A percentile compares a stretch with the other conserved stretches of the same genome.
phyloP scores from a whole-genome alignment of 2,329 filamentous ascomycete species.

The Neofusicoccum laricinum region DNA sequence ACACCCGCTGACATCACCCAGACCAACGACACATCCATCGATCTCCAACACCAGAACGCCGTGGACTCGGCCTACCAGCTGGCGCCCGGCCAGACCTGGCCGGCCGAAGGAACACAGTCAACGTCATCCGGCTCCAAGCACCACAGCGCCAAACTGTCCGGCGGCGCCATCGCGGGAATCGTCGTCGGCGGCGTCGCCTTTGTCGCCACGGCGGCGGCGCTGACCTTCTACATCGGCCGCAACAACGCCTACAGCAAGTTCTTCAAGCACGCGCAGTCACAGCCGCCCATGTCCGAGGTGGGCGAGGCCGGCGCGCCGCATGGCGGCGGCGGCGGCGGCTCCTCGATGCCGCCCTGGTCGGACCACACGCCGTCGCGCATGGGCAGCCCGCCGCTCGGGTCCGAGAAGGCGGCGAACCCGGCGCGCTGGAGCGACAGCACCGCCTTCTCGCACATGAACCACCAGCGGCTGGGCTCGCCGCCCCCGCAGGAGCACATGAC shows the following conservation, averaged over 20 bases:
- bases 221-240: slow-evolving; percentile 64
- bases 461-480: background rate
- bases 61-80: slow-evolving; percentile 27
- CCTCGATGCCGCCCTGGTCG: background rate
- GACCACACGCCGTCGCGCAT: slow-evolving; percentile 2
- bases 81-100: slow-evolving; percentile 39
- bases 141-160: slow-evolving; percentile 26
- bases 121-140: slow-evolving; percentile 13
- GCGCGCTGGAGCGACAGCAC: slow-evolving; percentile 14
- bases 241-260: slow-evolving; percentile 18
- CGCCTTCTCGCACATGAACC: background rate
- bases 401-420: slow-evolving; percentile 1
- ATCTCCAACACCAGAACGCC: slow-evolving; percentile 14
- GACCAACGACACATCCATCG: background rate
- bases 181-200: slow-evolving; percentile 63
- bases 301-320: background rate
- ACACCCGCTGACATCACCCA: background rate
- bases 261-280: slow-evolving; percentile 13
- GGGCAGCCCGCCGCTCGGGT: background rate
- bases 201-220: slow-evolving; percentile 57
- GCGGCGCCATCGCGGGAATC: slow-evolving; percentile 48
- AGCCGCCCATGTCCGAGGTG: background rate
- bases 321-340: background rate
- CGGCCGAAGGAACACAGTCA: slow-evolving; percentile 29
- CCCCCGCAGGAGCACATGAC: slow-evolving; percentile 1